phyloP scores from a whole-genome alignment of 2,329 filamentous ascomycete genomes.

The Macroventuria anomochaeta region DNA sequence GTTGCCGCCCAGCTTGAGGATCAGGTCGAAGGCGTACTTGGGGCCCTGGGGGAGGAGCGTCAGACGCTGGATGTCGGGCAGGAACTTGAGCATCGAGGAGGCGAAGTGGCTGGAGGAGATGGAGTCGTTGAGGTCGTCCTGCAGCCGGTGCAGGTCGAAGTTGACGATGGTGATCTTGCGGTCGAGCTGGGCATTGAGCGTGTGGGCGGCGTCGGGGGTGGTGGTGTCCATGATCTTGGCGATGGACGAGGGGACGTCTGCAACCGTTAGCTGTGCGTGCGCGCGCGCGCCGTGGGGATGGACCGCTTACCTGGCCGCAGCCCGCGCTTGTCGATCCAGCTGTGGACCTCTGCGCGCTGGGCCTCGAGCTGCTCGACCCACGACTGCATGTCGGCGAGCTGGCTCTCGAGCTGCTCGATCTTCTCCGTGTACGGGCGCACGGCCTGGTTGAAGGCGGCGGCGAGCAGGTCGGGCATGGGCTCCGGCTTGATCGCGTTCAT shows the following conservation, averaged over 20 bases:
- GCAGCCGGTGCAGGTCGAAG: constrained; percentile 62
- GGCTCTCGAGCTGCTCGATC: constrained; percentile 59
- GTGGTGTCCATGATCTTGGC: constrained; percentile 61
- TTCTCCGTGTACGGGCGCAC: constrained; percentile 60
- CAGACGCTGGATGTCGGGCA: constrained; percentile 60
- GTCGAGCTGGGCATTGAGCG: constrained; percentile 63
- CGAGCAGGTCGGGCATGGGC: constrained; percentile 58
- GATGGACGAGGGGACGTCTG: constrained; percentile 60
- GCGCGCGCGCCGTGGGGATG: background rate
- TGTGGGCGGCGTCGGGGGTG: constrained; percentile 56
- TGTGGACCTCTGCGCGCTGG: constrained; percentile 59
- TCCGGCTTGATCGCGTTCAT: constrained; percentile 42
- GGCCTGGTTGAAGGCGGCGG: constrained; percentile 61
- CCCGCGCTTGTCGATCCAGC: constrained; percentile 63
- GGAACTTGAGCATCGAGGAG: constrained; percentile 62
- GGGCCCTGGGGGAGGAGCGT: constrained; percentile 56
- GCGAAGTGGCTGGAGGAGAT: constrained; percentile 61
- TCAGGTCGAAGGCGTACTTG: constrained; percentile 60
- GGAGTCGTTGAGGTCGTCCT: constrained; percentile 62
- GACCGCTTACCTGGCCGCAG: constrained; percentile 56
- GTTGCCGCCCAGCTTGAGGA: constrained; percentile 63
- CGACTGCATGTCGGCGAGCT: constrained; percentile 58
- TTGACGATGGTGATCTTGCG: constrained; percentile 65
- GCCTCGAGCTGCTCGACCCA: constrained; percentile 60
- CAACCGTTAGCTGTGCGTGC: constrained; percentile 19